Base-by-base conservation (phyloP, 2,329 filamentous ascomycete species). In the Truncatella angustata region DNA sequence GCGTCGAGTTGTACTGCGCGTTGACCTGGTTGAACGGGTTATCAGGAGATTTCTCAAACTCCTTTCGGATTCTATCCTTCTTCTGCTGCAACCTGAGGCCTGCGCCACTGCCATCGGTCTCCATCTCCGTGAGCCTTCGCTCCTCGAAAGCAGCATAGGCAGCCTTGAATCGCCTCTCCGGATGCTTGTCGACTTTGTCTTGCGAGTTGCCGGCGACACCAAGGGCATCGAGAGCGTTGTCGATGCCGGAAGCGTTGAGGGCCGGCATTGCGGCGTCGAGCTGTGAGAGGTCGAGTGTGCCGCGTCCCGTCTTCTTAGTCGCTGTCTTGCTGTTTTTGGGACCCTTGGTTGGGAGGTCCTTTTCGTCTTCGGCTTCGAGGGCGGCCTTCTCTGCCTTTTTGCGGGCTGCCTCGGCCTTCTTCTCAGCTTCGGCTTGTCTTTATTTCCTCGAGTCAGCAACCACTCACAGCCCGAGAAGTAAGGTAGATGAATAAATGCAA, bases 351-450 rank as follows among this genome's bases (percentile, higher is more conserved):
- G 81, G 73, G 52, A 81, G 68, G 61, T 61, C 78, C 56, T 81
- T 86, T 66, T 97, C 93, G 72, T 99, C 94, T 66, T 89, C 91
- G 52, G 85, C 86, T 34, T 91, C 74, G 21, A 92, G 75, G 10
- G 92, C 90, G 2, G 95, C 92, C 46, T 88, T 88, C 69, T 97
- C 94, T 48, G 92, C 93, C 74, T 96, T 97, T 74, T 96, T 96
- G 52, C 87, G 85, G 2, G 88, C 89, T 51, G 79, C 82, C 66
- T 95, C 90, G 51, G 87, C 88, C 61, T 88, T 91, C 73, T 93
- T 96, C 46, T 85, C 86, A 46, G 88, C 89, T 50, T 92, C 91
- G 32, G 88, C 87, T 62, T 95, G 91, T 68, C 92, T 96, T 62
- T 95, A 91, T 68, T 92, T 96, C 61, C 44, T 26, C 7, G 16